Evolutionary conservation across 2,329 filamentous ascomycete genomes (phyloP).

Genomic region (Cladosporium cucumerinum): DNA sequence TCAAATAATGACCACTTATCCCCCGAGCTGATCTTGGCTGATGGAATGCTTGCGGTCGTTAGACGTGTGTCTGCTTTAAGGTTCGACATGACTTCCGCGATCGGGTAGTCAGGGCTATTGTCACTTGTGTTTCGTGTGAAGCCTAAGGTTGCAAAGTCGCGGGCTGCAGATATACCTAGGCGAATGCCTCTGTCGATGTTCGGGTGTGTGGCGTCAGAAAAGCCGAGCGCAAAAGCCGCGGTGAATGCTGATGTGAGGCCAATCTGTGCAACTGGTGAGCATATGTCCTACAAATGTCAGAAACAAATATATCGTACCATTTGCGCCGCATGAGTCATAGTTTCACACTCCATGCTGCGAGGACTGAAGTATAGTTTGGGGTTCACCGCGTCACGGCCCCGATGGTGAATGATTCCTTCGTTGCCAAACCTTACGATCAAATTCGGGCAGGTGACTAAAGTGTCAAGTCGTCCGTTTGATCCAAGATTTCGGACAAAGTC

Average conservation of each 20-base stretch:
- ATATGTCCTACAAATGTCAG: not conserved
- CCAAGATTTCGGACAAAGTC: conserved; percentile 36
- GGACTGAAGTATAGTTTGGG: conserved; percentile 34
- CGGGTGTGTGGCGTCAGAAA: conserved; percentile 28
- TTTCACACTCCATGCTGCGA: conserved; percentile 25
- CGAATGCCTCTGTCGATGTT: conserved; percentile 30
- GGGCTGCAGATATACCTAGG: conserved; percentile 30
- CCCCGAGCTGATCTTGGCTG: conserved; percentile 32
- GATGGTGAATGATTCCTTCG: conserved; percentile 35
- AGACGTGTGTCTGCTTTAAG: conserved; percentile 26
- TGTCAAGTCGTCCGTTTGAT: conserved; percentile 34
- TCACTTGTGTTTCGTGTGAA: conserved; percentile 28
- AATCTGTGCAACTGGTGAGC: conserved; percentile 20
- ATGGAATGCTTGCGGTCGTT: conserved; percentile 31
- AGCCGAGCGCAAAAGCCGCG: conserved; percentile 34
- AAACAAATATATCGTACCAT: conserved; percentile 9
- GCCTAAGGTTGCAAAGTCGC: conserved; percentile 26
- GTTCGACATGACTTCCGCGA: conserved; percentile 25
- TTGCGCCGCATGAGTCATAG: conserved; percentile 5
- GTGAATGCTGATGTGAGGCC: conserved; percentile 33
- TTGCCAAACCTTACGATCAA: conserved; percentile 35
- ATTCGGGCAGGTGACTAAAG: conserved; percentile 35
- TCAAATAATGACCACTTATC: conserved; percentile 36
- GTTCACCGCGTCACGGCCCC: conserved; percentile 34
- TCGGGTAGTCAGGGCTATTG: conserved; percentile 29